Evolutionary conservation across 2,329 filamentous ascomycete genomes (phyloP), one percentile per base, ranked within the genome.

Genomic region (Penicillium sp.): DNA sequence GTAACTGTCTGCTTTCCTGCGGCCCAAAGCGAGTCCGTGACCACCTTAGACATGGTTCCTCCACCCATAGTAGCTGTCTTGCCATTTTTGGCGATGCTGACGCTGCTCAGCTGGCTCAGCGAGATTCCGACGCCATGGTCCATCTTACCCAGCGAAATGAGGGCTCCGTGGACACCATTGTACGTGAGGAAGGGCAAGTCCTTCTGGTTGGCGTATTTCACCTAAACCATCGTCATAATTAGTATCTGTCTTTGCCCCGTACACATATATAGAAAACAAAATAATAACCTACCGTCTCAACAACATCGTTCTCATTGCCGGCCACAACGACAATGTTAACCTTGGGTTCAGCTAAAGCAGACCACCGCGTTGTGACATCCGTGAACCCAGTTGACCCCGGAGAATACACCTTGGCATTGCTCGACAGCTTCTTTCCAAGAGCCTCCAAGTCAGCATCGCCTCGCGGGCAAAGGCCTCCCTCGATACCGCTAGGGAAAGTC

Each of bases 121-220:
- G 74, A 77, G 52, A 85, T 84, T 59, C 79, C 76, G 16, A 84
- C 79, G 4, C 82, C 82, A 50, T 74, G 68, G 4, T 78, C 63
- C 74, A 84, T 80, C 39, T 69, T 73, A 0, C 78, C 80, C 2
- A 84, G 62, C 0, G 79, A 81, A 40, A 74, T 80, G 45, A 81
- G 73, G 3, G 79, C 72, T 4, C 82, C 83, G 56, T 86, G 83
- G 2, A 73, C 76, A 15, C 81, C 80, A 63, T 81, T 83, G 65
- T 75, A 79, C 0, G 81, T 78, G 2, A 86, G 76, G 59, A 85
- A 83, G 0, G 82, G 80, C 2, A 83, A 55, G 2, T 73, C 63
- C 45, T 76, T 68, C 38, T 72, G 63, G 60, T 79, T 81, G 41
- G 82, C 82, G 57, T 74, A 84, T 67, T 75, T 73, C 41, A 82